Evolutionary conservation across 2,329 filamentous ascomycete species (phyloP).

Genomic region (Ophiostoma sp.): DNA sequence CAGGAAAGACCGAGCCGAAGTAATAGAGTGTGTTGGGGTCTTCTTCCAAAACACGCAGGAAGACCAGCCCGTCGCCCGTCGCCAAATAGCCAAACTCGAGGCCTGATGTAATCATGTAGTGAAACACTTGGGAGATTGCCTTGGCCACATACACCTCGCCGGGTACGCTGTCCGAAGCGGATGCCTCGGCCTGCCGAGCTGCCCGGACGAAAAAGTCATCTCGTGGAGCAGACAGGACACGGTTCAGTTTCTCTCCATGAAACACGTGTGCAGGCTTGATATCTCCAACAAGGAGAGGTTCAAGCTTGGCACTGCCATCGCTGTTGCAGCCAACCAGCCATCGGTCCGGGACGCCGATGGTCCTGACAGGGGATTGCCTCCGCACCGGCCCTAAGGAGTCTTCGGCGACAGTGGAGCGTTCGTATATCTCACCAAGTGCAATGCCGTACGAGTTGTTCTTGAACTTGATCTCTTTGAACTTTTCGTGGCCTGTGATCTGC

Average conservation of each 20-base stretch:
- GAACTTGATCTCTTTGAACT: slow-evolving; percentile 4
- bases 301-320: background rate
- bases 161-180: too few species aligned
- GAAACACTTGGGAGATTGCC: slow-evolving; percentile 20
- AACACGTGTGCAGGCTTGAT: slow-evolving; percentile 20
- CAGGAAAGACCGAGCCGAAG: slow-evolving; percentile 10
- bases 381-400: background rate
- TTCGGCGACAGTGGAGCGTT: too few species aligned
- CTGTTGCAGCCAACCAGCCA: slow-evolving; percentile 8
- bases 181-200: too few species aligned
- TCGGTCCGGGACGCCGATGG: slow-evolving; percentile 12
- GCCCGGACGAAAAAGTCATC: background rate
- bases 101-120: slow-evolving; percentile 23
- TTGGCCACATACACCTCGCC: slow-evolving; percentile 14
- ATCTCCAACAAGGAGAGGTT: slow-evolving; percentile 18
- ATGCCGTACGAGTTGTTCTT: slow-evolving; percentile 17
- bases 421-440: background rate
- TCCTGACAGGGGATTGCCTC: background rate
- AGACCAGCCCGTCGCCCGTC: slow-evolving; percentile 21
- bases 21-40: slow-evolving; percentile 22
- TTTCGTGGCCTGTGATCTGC: background rate
- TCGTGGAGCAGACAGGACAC: slow-evolving; percentile 15
- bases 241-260: background rate
- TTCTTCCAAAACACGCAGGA: slow-evolving; percentile 20
- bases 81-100: slow-evolving; percentile 23